Conservation (phyloP, 805 yeast genomes). For the Ogataea nakhonphanomensis region DNA sequence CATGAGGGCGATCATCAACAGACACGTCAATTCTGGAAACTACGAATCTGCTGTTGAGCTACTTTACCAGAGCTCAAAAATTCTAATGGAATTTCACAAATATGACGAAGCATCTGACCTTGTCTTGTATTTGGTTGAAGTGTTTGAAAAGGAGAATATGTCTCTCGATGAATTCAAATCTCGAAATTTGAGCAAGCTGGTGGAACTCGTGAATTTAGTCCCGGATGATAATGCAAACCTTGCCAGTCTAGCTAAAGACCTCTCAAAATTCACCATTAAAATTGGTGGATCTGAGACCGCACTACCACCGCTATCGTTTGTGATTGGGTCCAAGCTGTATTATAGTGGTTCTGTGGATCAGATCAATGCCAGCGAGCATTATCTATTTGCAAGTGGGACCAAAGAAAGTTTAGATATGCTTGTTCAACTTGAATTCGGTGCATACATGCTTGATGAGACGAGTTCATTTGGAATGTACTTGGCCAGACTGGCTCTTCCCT, state of each 20-base stretch:
- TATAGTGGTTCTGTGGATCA: constrained; percentile 27
- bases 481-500: constrained; percentile 69
- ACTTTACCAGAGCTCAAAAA: constrained; percentile 65
- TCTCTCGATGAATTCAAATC: constrained; percentile 27
- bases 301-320: constrained; percentile 70
- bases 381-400: constrained; percentile 25
- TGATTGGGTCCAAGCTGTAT: constrained; percentile 65
- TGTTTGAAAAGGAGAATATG: constrained; percentile 49
- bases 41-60: constrained; percentile 71
- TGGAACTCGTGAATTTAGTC: constrained; percentile 39
- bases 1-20: constrained; percentile 79
- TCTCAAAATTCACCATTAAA: constrained; percentile 62
- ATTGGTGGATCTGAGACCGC: constrained; percentile 55
- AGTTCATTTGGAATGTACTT: constrained; percentile 23
- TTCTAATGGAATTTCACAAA: constrained; percentile 65
- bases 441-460: constrained; percentile 32
- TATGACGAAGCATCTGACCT: constrained; percentile 82
- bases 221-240: constrained; percentile 58
- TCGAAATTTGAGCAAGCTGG: constrained; percentile 34
- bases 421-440: constrained; percentile 34
- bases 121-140: constrained; percentile 65
- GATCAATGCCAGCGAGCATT: constrained; percentile 28
- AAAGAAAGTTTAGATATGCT: constrained; percentile 24
- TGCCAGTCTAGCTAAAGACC: constrained; percentile 61
- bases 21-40: constrained; percentile 69